Evolutionary conservation across 2,329 filamentous ascomycete species (phyloP), one percentile per base, ranked within the genome.

Genomic region (Bipolaris zeicola): DNA sequence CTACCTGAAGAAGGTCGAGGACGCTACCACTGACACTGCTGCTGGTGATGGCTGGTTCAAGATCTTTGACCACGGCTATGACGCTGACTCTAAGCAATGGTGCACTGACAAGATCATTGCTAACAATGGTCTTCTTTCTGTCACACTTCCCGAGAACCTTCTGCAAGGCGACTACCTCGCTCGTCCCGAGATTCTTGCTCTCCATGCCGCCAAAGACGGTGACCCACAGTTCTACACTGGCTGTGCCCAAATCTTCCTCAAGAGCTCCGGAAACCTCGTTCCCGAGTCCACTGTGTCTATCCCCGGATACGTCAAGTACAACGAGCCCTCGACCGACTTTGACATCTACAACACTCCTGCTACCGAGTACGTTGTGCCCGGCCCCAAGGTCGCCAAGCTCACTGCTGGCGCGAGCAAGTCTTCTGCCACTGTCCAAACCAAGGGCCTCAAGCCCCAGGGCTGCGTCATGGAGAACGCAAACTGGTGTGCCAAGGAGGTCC

Each of bases 31-130:
- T 11, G 85, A 85, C 47, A 55, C 58, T 22, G 78, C 71, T 63
- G 59, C 81, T 22, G 89, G 89, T 4, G 77, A 80, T 48, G 89
- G 89, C 37, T 93, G 89, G 90, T 90, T 92, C 82, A 92, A 92
- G 81, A 84, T 92, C 70, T 91, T 83, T 80, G 83, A 90, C 55
- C 82, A 88, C 49, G 88, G 87, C 43, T 90, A 89, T 75, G 81
- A 89, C 65, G 71, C 77, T 5, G 64, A 71, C 5, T 78, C 79
- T 1, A 72, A 78, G 26, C 78, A 85, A 70, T 92, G 89, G 88
- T 91, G 89, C 75, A 88, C 87, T 3, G 85, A 90, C 68, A 85
- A 85, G 58, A 79, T 92, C 56, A 88, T 88, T 56, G 80, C 77
- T 51, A 86, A 86, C 74, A 80, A 86, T 20, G 89, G 89, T 13